These are phyloP conservation scores for Myochromella boudieri DNA, from an alignment of 768 basidiomycete species.

Conservation along the genomic window DNA sequence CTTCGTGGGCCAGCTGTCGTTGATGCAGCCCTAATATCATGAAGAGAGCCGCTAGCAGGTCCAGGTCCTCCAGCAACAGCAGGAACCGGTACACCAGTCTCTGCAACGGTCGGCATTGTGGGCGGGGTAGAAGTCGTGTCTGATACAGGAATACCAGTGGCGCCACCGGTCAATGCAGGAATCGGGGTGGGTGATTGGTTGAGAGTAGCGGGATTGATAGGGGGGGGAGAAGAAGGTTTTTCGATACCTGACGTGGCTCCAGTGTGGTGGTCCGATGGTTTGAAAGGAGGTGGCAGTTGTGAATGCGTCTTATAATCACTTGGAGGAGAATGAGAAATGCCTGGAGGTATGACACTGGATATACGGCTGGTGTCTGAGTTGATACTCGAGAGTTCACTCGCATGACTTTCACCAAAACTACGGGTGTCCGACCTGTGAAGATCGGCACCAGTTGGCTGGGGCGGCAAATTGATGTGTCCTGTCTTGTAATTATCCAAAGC, in stretches of 20 bases:
- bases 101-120: conserved; percentile 65
- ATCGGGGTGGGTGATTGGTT: conserved; percentile 19
- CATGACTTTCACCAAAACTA: conserved; percentile 86
- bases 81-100: conserved; percentile 72
- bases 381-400: conserved; percentile 66
- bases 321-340: conserved; percentile 44
- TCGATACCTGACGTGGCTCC: conserved; percentile 23
- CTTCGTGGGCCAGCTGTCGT: conserved; percentile 33
- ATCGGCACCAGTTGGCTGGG: conserved; percentile 47
- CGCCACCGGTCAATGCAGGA: conserved; percentile 27
- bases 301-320: conserved; percentile 21
- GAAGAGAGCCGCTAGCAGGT: conserved; percentile 63
- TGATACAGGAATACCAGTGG: conserved; percentile 26
- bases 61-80: conserved; percentile 63
- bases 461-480: conserved; percentile 57
- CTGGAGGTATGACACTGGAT: conserved; percentile 27
- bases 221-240: conserved; percentile 20
- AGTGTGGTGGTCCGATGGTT: conserved; percentile 13
- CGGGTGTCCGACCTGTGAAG: conserved; percentile 71
- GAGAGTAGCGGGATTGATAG: conserved; percentile 24
- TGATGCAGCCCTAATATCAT: conserved; percentile 44
- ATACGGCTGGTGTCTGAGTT: conserved; percentile 26
- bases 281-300: conserved; percentile 15
- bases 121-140: conserved; percentile 24
- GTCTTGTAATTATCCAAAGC: conserved; percentile 78